Evolutionary conservation across 306 rosid species (phyloP).

Genomic region (Acacia melanoxylon): DNA sequence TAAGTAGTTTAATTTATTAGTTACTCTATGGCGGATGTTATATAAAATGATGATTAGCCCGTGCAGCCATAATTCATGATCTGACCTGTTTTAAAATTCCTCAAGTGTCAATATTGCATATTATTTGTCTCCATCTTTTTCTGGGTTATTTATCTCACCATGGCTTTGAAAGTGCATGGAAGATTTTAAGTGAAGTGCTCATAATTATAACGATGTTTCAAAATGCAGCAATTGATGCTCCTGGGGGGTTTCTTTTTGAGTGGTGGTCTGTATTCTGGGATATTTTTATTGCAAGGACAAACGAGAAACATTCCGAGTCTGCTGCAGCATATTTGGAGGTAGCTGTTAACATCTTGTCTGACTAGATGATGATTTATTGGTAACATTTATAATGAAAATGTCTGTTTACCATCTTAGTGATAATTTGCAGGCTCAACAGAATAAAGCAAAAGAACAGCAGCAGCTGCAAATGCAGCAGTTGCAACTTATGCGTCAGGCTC

Average conservation of each 20-base stretch:
- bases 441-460: constrained; percentile 77
- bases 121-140: constrained; percentile 3
- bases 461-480: constrained; percentile 85
- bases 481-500: constrained; percentile 88
- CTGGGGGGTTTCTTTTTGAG: constrained; percentile 93
- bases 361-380: constrained; percentile 4
- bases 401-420: constrained; percentile 7
- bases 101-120: constrained; percentile 1
- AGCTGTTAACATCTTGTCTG: constrained; percentile 11
- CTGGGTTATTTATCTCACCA: not conserved
- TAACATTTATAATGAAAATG: constrained; percentile 6
- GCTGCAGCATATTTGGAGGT: constrained; percentile 95
- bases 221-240: constrained; percentile 96
- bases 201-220: constrained; percentile 18
- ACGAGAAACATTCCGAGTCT: constrained; percentile 90
- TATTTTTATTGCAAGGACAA: constrained; percentile 86
- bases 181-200: not conserved
- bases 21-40: not conserved
- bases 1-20: not conserved
- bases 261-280: constrained; percentile 99
- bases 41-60: constrained; percentile 4
- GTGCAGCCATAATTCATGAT: constrained; percentile 1
- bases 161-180: not conserved
- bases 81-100: constrained; percentile 25
- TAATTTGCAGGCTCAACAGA: constrained; percentile 68